Conservation (phyloP, 2,329 filamentous ascomycete genomes). For the Huntiella abstrusa region DNA sequence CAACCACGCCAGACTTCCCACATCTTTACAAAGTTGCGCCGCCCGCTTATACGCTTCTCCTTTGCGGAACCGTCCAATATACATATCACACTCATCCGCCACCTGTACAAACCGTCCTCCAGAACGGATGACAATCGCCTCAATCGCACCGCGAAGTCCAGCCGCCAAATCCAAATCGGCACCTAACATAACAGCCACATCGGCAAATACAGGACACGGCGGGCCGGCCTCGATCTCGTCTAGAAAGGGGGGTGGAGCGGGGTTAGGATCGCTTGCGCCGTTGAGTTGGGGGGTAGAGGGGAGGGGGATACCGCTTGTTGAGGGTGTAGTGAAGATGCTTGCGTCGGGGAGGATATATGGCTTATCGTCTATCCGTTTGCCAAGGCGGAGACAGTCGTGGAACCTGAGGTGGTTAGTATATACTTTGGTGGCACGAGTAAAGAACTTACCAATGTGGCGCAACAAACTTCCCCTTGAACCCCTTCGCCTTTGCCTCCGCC, state of each 20-base stretch:
- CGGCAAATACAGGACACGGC: conserved; percentile 55
- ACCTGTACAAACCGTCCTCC: conserved; percentile 49
- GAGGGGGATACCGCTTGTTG: conserved; percentile 36
- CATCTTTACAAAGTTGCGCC: conserved; percentile 57
- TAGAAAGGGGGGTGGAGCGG: conserved; percentile 24
- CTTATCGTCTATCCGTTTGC: conserved; percentile 71
- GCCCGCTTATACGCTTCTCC: conserved; percentile 61
- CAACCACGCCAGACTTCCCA: conserved; percentile 86
- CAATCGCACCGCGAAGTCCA: conserved; percentile 47
- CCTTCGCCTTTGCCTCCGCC: conserved; percentile 40
- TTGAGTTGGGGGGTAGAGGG: conserved; percentile 41
- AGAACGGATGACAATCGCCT: conserved; percentile 49
- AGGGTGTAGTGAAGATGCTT: conserved; percentile 48
- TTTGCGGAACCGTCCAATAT: conserved; percentile 73
- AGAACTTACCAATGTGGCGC: conserved; percentile 66
- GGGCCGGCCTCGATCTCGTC: conserved; percentile 26
- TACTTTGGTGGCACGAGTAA: neutral
- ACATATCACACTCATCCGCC: conserved; percentile 58
- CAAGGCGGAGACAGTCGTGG: conserved; percentile 85
- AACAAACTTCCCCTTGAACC: conserved; percentile 60
- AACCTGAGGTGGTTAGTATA: conserved; percentile 40
- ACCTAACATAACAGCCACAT: conserved; percentile 60
- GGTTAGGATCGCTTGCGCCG: conserved; percentile 41
- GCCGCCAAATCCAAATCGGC: conserved; percentile 51
- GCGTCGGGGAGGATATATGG: conserved; percentile 78